Evolutionary conservation across 352 stramenopile genomes (phyloP).

Genomic region (Phytophthora pinifolia): DNA sequence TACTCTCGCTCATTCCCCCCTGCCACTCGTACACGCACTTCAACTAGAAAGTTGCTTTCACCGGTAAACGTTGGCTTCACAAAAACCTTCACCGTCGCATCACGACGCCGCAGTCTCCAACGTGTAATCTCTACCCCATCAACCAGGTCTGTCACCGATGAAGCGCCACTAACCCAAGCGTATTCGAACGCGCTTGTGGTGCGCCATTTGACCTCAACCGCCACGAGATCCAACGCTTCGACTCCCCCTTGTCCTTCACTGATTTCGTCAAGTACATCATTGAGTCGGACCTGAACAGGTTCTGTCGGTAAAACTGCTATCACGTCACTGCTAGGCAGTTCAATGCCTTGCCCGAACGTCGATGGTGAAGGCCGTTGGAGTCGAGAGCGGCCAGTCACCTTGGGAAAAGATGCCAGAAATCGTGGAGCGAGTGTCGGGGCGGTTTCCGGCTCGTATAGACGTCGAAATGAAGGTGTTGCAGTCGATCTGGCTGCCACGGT

Average conservation of each 20-base stretch:
- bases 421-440: background rate
- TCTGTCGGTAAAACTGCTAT: conserved; percentile 1
- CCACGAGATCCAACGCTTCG: conserved; percentile 15
- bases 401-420: conserved; percentile 7
- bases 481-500: conserved; percentile 16
- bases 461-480: conserved; percentile 10
- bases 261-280: conserved; percentile 19
- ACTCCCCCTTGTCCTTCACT: background rate
- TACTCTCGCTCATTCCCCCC: conserved; percentile 7
- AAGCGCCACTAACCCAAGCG: conserved; percentile 18
- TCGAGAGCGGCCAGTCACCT: background rate
- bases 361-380: background rate
- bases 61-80: conserved; percentile 9
- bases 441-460: conserved; percentile 3
- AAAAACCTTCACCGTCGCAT: conserved; percentile 15
- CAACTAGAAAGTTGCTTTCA: conserved; percentile 12
- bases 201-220: conserved; percentile 22
- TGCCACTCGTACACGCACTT: conserved; percentile 6
- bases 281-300: conserved; percentile 12
- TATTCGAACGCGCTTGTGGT: conserved; percentile 10
- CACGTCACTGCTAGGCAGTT: conserved; percentile 1
- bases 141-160: conserved; percentile 4
- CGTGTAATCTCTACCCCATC: conserved; percentile 8
- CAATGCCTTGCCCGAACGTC: background rate
- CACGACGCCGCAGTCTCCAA: conserved; percentile 26